These are phyloP conservation scores for Myxozyma nipponensis DNA, from an alignment of 805 yeast species.

Conservation along the genomic window DNA sequence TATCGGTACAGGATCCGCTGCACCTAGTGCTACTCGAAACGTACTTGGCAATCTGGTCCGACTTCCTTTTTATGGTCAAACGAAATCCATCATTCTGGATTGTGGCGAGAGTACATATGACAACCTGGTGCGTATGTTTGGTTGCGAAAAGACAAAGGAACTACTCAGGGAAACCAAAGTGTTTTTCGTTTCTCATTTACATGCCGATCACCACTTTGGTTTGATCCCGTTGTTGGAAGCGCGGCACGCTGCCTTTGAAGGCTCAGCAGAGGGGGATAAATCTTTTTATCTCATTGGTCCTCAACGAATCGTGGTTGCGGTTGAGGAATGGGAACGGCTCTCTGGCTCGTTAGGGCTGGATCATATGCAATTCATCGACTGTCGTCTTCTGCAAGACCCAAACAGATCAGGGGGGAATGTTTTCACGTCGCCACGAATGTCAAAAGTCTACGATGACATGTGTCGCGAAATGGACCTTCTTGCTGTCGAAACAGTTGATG, in stretches of 20 bases:
- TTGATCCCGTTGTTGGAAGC: slow-evolving; percentile 60
- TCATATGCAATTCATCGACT: slow-evolving; percentile 10
- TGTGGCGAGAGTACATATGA: slow-evolving; percentile 96
- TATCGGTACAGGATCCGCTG: slow-evolving; percentile 89
- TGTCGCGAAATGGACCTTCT: slow-evolving; percentile 37
- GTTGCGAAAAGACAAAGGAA: slow-evolving; percentile 42
- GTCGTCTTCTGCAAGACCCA: background rate
- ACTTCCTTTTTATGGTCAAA: slow-evolving; percentile 46
- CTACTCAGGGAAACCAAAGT: slow-evolving; percentile 60
- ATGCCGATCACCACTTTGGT: slow-evolving; percentile 97
- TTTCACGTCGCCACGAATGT: background rate
- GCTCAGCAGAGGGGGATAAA: slow-evolving; percentile 36
- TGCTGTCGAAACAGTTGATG: slow-evolving; percentile 59
- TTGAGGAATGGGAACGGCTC: slow-evolving; percentile 61
- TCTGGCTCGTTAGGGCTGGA: slow-evolving; percentile 31
- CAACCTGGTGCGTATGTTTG: slow-evolving; percentile 58
- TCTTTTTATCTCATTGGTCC: slow-evolving; percentile 66
- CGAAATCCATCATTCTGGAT: slow-evolving; percentile 58
- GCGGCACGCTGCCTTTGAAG: slow-evolving; percentile 46
- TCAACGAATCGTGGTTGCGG: slow-evolving; percentile 63
- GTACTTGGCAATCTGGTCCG: slow-evolving; percentile 78
- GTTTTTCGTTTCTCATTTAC: slow-evolving; percentile 80
- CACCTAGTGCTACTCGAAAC: slow-evolving; percentile 80
- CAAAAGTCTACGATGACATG: slow-evolving; percentile 2
- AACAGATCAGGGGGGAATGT: background rate